Base-by-base conservation (phyloP, 768 basidiomycete species). In the Mycena latifolia region DNA sequence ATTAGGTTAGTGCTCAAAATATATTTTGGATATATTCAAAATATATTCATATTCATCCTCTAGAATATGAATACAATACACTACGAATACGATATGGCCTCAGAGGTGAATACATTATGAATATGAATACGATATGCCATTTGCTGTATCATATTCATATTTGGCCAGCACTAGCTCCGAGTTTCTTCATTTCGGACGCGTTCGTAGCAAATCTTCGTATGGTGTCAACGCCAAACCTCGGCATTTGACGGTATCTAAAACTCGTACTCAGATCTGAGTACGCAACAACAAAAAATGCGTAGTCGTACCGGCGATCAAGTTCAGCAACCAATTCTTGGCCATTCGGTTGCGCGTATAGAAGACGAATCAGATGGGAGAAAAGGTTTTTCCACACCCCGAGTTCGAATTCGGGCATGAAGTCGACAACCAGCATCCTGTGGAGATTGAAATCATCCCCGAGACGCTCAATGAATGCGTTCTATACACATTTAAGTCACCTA, bases 381-480 rank as follows among this genome's bases (percentile, higher is more conserved):
- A 81, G 47, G 0, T 72, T 67, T 48, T 80, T 82, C 77, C 78
- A 82, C 0, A 79, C 74, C 0, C 82, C 79, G 0, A 81, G 71
- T 53, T 82, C 78, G 59, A 80, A 63, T 61, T 82, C 80, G 57
- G 82, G 82, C 70, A 82, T 69, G 1, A 81, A 58, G 56, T 83
- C 81, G 11, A 76, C 72, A 0, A 77, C 75, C 0, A 79, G 61
- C 41, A 79, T 64, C 6, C 14, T 14, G 51, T 72, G 77, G 7
- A 78, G 51, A 35, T 80, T 61, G 51, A 79, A 72, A 2, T 65
- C 73, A 18, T 28, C 10, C 14, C 46, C 18, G 9, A 80, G 62
- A 0, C 60, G 62, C 5, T 69, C 35, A 0, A 77, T 74, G 61
- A 83, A 83, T 0, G 79, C 75, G 65, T 81, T 83, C 81, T 83